These are phyloP conservation scores for Aureobasidium melanogenum DNA, from an alignment of 2,329 filamentous ascomycete genomes.

Conservation along the genomic window DNA sequence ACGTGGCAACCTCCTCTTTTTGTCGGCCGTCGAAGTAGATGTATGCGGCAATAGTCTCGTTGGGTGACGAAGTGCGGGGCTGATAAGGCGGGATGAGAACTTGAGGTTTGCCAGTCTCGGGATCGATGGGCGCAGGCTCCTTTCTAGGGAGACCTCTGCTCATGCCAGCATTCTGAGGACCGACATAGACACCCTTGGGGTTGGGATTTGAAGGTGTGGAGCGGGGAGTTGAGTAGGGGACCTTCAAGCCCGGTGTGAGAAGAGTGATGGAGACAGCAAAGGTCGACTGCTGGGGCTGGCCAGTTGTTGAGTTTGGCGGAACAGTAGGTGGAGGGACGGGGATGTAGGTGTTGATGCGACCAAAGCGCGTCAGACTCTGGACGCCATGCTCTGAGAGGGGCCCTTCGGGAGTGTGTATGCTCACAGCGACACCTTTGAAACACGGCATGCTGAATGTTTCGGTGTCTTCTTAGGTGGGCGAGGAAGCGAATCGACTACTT, in stretches of 20 bases:
- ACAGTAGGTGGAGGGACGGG: slow-evolving; percentile 85
- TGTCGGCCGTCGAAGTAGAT: slow-evolving; percentile 95
- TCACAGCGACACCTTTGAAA: slow-evolving; percentile 98
- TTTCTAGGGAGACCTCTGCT: slow-evolving; percentile 47
- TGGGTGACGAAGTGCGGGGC: slow-evolving; percentile 82
- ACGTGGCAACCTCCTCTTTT: slow-evolving; percentile 94
- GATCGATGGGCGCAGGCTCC: slow-evolving; percentile 33
- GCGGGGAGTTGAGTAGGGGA: slow-evolving; percentile 88
- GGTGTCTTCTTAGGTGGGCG: background rate
- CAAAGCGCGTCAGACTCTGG: slow-evolving; percentile 83
- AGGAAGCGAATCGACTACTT: background rate
- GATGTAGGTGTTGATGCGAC: slow-evolving; percentile 94
- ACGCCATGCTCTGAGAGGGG: slow-evolving; percentile 89
- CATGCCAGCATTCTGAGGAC: slow-evolving; percentile 24
- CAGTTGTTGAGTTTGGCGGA: slow-evolving; percentile 51
- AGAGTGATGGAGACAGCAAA: slow-evolving; percentile 98
- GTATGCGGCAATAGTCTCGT: slow-evolving; percentile 95
- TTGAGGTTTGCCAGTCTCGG: slow-evolving; percentile 36
- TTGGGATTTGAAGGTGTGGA: slow-evolving; percentile 65
- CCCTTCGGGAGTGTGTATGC: slow-evolving; percentile 74
- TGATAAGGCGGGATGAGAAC: slow-evolving; percentile 72
- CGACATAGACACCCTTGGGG: slow-evolving; percentile 75
- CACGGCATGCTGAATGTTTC: slow-evolving; percentile 60
- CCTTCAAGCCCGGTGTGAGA: slow-evolving; percentile 75
- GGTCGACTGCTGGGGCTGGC: slow-evolving; percentile 82